phyloP scores from a whole-genome alignment of 108 stramenopile species.

The Pseudonitzschia delicatissima region DNA sequence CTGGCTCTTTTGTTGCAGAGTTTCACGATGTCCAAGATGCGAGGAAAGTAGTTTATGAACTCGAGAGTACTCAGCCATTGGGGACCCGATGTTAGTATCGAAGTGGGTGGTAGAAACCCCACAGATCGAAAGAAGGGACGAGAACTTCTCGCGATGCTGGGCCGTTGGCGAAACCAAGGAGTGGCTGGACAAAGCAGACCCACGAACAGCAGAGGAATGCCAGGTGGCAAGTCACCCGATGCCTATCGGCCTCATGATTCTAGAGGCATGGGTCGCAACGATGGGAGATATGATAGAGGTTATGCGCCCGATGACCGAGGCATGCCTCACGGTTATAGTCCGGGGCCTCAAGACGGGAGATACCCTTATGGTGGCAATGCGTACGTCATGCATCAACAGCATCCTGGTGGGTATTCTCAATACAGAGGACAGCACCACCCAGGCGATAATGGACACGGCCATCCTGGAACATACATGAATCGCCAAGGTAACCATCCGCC shows the following conservation, averaged over 20 bases:
- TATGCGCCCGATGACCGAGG: too few relatives aligned
- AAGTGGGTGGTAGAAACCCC: slow-evolving; percentile 58
- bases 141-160: slow-evolving; percentile 70
- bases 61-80: slow-evolving; percentile 81
- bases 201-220: background rate
- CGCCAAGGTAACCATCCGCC: slow-evolving; percentile 1
- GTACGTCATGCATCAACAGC: background rate
- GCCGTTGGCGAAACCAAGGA: slow-evolving; percentile 66
- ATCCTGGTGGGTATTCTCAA: background rate
- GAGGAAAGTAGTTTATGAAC: slow-evolving; percentile 77
- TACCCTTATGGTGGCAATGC: slow-evolving; percentile 11
- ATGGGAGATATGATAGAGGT: slow-evolving; percentile 2
- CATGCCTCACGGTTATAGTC: slow-evolving; percentile 28
- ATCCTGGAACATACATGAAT: slow-evolving; percentile 2
- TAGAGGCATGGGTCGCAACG: slow-evolving; percentile 5
- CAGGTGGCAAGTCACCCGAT: background rate
- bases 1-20: slow-evolving; percentile 70
- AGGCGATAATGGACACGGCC: slow-evolving; percentile 1
- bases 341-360: slow-evolving; percentile 12
- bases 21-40: slow-evolving; percentile 89
- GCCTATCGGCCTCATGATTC: slow-evolving; percentile 27
- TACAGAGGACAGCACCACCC: background rate
- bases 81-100: slow-evolving; percentile 64
- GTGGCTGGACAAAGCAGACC: slow-evolving; percentile 4
- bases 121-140: slow-evolving; percentile 74